phyloP scores from a whole-genome alignment of 441 rosid species.

The Metrosideros polymorpha region DNA sequence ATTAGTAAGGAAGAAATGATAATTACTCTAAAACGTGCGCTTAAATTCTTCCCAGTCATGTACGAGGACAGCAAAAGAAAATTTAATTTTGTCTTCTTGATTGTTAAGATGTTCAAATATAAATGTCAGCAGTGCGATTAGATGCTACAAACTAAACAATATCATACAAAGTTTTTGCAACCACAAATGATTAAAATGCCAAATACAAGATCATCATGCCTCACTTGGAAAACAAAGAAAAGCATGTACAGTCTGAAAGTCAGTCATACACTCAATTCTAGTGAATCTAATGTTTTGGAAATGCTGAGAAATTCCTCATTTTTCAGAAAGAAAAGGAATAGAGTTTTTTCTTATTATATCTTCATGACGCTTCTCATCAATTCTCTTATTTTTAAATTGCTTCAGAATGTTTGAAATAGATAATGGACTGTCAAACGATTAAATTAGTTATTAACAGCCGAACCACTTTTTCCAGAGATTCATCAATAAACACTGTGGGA shows the following conservation, averaged over 20 bases:
- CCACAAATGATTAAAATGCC: not conserved
- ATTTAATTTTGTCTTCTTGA: not conserved
- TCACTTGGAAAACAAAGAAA: not conserved
- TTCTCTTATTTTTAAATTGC: not conserved
- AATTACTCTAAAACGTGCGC: not conserved
- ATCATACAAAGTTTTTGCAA: not conserved
- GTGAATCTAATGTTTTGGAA: not conserved
- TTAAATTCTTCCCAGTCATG: not conserved
- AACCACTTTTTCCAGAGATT: not conserved
- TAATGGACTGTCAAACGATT: not conserved
- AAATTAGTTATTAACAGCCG: not conserved
- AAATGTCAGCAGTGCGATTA: not conserved
- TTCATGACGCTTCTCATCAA: not conserved
- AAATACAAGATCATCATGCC: not conserved
- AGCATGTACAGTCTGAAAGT: not conserved
- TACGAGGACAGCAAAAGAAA: not conserved
- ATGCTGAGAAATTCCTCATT: not conserved
- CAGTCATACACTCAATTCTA: not conserved
- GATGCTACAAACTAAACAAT: not conserved
- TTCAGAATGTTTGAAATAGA: not conserved
- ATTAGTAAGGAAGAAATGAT: not conserved
- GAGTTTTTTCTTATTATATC: not conserved
- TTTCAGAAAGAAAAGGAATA: not conserved
- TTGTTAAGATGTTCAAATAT: not conserved
- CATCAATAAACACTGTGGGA: not conserved